These are phyloP conservation scores for Fragaria iinumae DNA, from an alignment of 306 rosid genomes.

Conservation along the genomic window DNA sequence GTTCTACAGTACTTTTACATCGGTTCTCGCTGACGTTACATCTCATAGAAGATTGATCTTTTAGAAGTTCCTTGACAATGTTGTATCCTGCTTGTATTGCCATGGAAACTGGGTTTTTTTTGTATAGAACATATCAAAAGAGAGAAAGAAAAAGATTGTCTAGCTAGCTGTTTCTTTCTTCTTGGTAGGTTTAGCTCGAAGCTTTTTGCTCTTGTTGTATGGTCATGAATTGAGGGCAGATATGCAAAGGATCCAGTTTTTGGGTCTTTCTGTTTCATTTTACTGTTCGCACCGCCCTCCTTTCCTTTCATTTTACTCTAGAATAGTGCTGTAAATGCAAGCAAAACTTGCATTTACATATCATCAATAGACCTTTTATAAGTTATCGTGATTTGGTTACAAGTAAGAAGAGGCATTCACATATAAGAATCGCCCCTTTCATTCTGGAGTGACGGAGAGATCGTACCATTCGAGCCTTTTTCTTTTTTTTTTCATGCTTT, in stretches of 20 bases:
- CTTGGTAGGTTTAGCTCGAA: neutral
- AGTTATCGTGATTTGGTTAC: neutral
- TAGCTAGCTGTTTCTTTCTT: neutral
- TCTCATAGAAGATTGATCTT: neutral
- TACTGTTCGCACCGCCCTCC: neutral
- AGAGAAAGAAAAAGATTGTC: neutral
- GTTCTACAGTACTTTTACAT: constrained; percentile 3
- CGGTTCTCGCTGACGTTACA: neutral
- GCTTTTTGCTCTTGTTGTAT: neutral
- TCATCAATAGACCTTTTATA: neutral
- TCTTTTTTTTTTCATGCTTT: no score
- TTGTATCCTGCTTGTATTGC: neutral
- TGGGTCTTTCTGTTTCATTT: neutral
- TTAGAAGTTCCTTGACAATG: constrained; percentile 1
- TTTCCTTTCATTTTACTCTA: neutral
- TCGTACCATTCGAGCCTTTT: no score
- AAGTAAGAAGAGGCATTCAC: neutral
- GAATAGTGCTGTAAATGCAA: neutral
- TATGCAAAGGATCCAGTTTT: neutral
- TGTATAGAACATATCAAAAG: neutral
- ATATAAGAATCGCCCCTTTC: no score
- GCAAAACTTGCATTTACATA: neutral
- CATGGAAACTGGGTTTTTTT: constrained; percentile 7
- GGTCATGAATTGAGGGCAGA: neutral
- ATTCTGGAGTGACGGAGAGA: no score